Evolutionary conservation across 2,329 filamentous ascomycete genomes (phyloP), one percentile per base, ranked within the genome.

Genomic region (Verticillium nonalfalfae): DNA sequence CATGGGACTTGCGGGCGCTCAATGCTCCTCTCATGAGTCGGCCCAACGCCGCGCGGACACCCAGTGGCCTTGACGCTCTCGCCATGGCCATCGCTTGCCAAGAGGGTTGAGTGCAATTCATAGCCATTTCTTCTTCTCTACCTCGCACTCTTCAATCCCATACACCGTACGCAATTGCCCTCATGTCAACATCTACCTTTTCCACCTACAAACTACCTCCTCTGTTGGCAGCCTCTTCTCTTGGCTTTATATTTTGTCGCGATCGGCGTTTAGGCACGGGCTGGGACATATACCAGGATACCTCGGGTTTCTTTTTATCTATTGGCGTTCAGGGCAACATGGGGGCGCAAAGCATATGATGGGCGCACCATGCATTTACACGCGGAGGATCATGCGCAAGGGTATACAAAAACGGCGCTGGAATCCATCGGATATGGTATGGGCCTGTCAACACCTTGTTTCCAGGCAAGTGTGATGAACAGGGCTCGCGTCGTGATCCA

Each of bases 41-140:
- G n/a, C 81, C 81, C 4, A 71, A 69, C 13, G 68, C 74, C 7
- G 68, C 69, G 2, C 73, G 77, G 62, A 77, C 77, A n/a, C 75
- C 76, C n/a, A 83, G 79, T 62, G 82, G 82, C 21, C 76, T 85
- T 5, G 82, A 85, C 64, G 78, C 82, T 7, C 73, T 85, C 21
- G 83, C 82, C 56, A 77, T 81, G 74, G 83, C 81, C 26, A 76
- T 83, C 14, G 82, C 80, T 31, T 82, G 79, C 64, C 80, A 83
- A 68, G 79, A 82, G 66, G 76, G 76, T 55, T 40, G 38, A 40
- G 15, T 6, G 7, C 35, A 68, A 70, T 59, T 66, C 65, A 60
- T 68, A 66, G 56, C 68, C 65, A 38, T 67, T 62, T 35, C 63
- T 26, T 65, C 59, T 68, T 64, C 21, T 69, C 67, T 26, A 63